These are phyloP conservation scores for Sugiyamaella castrensis DNA, from an alignment of 1,139 yeast genomes.

Conservation along the genomic window DNA sequence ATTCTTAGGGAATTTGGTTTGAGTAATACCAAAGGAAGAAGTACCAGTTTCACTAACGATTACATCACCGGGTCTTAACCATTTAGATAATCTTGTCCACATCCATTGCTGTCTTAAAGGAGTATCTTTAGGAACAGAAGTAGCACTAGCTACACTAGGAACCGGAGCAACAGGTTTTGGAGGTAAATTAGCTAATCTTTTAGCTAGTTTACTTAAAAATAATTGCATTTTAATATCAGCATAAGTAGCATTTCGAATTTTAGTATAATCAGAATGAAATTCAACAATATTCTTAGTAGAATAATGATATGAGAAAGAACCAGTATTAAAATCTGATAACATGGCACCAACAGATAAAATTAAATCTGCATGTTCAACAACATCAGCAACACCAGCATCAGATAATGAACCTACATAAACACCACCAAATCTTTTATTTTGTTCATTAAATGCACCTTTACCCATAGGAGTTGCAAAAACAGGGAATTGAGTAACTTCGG, in stretches of 20 bases:
- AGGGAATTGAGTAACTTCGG: slow-evolving; percentile 72
- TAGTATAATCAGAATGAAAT: slow-evolving; percentile 85
- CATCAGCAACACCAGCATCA: slow-evolving; percentile 67
- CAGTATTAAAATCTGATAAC: slow-evolving; percentile 85
- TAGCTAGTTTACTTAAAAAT: slow-evolving; percentile 50
- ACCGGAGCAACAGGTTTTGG: slow-evolving; percentile 16
- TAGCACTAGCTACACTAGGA: slow-evolving; percentile 24
- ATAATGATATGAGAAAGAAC: slow-evolving; percentile 81
- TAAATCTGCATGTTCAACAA: slow-evolving; percentile 75
- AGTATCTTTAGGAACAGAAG: slow-evolving; percentile 35
- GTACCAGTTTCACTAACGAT: slow-evolving; percentile 88
- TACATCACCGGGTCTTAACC: slow-evolving; percentile 77
- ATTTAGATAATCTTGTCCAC: slow-evolving; percentile 72
- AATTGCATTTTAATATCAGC: slow-evolving; percentile 78
- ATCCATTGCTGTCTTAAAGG: slow-evolving; percentile 71
- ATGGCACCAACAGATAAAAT: slow-evolving; percentile 77
- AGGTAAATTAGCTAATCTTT: slow-evolving; percentile 16
- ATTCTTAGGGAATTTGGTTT: slow-evolving; percentile 71
- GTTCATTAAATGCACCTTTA: slow-evolving; percentile 74
- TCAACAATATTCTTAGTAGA: slow-evolving; percentile 77
- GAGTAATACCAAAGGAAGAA: slow-evolving; percentile 81
- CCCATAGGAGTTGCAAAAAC: slow-evolving; percentile 91
- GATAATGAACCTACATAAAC: slow-evolving; percentile 82
- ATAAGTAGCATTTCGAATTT: slow-evolving; percentile 71
- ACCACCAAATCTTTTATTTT: slow-evolving; percentile 75